These are phyloP conservation scores for Penicillium sp. DNA, from an alignment of 2,329 filamentous ascomycete genomes.

Conservation along the genomic window DNA sequence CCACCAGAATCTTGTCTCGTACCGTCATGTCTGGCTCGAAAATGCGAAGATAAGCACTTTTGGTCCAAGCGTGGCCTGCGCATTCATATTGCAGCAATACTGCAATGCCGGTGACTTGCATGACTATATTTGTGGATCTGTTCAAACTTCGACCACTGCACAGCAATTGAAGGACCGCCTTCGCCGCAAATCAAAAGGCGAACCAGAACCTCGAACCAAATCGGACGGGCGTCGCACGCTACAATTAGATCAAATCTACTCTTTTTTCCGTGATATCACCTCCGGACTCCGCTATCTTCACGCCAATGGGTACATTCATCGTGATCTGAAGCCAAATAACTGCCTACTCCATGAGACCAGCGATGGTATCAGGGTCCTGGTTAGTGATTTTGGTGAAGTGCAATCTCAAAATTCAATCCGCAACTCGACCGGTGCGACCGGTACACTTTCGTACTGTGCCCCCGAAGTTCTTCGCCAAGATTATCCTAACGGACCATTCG, in stretches of 20 bases:
- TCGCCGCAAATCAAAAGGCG: slow-evolving; percentile 75
- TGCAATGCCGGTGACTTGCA: slow-evolving; percentile 93
- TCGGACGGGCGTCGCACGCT: slow-evolving; percentile 55
- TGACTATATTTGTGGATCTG: slow-evolving; percentile 74
- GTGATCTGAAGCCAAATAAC: slow-evolving; percentile 94
- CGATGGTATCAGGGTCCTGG: slow-evolving; percentile 72
- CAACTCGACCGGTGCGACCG: slow-evolving; percentile 89
- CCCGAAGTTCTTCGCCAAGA: slow-evolving; percentile 80
- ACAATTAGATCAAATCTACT: slow-evolving; percentile 90
- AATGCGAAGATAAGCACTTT: slow-evolving; percentile 81
- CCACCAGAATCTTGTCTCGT: slow-evolving; percentile 93
- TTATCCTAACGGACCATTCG: slow-evolving; percentile 65
- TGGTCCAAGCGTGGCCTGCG: slow-evolving; percentile 86
- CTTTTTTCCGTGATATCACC: slow-evolving; percentile 92
- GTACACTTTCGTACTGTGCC: slow-evolving; percentile 96
- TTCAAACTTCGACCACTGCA: slow-evolving; percentile 63
- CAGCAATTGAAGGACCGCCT: slow-evolving; percentile 87
- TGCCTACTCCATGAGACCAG: slow-evolving; percentile 81
- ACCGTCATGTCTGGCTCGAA: slow-evolving; percentile 96
- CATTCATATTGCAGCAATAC: slow-evolving; percentile 96
- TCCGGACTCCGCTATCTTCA: slow-evolving; percentile 89
- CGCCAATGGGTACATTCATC: slow-evolving; percentile 87
- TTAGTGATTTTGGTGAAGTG: slow-evolving; percentile 97
- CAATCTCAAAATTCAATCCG: slow-evolving; percentile 77
- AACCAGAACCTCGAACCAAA: slow-evolving; percentile 62